These are phyloP conservation scores for Quercus engelmannii DNA, from an alignment of 306 rosid species.

Conservation along the genomic window DNA sequence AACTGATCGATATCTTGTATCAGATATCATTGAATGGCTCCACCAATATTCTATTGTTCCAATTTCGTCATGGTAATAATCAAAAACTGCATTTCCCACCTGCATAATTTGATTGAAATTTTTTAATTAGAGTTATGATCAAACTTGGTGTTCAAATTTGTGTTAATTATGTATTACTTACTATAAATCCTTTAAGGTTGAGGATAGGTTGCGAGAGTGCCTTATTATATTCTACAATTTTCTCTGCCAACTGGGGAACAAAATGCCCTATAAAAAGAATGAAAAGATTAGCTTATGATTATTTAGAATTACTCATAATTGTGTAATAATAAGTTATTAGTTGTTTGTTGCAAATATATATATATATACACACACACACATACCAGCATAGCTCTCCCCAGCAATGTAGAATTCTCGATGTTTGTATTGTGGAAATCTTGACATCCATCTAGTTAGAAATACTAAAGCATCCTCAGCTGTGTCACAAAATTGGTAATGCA, in stretches of 20 bases:
- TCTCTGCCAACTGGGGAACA: conserved; percentile 79
- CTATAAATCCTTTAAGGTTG: conserved; percentile 69
- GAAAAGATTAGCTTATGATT: background rate
- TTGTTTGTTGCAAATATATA: background rate
- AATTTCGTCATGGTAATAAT: conserved; percentile 49
- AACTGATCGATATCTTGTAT: conserved; percentile 59
- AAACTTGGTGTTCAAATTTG: background rate
- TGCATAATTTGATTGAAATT: background rate
- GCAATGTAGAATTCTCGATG: conserved; percentile 72
- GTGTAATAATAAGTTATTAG: background rate
- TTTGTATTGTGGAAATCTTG: conserved; percentile 74
- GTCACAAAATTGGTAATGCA: conserved; percentile 15
- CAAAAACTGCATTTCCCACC: conserved; percentile 82
- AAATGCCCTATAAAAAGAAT: conserved; percentile 55
- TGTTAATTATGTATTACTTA: conserved; percentile 24
- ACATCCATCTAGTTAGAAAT: conserved; percentile 64
- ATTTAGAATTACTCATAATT: background rate
- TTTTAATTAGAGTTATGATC: background rate
- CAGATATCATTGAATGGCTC: conserved; percentile 79
- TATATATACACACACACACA: no score
- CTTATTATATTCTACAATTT: conserved; percentile 53
- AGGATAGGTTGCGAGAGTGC: conserved; percentile 42
- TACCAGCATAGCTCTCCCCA: conserved; percentile 93
- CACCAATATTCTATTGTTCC: conserved; percentile 80
- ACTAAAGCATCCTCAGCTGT: conserved; percentile 75